Base-by-base conservation (phyloP, 2,329 filamentous ascomycete genomes). In the Celoporthe dispersa region DNA sequence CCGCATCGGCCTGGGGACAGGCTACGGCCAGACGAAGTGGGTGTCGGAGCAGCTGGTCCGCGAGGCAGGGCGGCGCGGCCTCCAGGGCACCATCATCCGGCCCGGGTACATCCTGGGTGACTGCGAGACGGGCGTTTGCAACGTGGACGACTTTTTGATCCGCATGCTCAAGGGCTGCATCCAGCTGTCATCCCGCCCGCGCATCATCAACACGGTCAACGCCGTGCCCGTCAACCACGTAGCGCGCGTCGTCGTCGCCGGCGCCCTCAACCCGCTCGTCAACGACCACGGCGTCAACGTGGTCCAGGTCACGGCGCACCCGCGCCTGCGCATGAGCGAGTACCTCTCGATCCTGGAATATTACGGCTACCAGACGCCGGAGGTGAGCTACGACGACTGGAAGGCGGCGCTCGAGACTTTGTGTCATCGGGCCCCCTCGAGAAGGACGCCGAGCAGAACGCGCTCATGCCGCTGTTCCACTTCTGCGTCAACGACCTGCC, bases 11-110 rank as follows among this genome's bases (percentile, higher is more conserved):
- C 88, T 98, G 1, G 90, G 89, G 53, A 97, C 93, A 0, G 94
- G 95, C 6, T 98, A 98, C 76, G 94, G 95, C 2, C 94, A 98
- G 79, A 90, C 88, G 73, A 98, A 98, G 82, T 98, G 94, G 94
- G 92, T 88, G 7, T 86, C 87, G 14, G 87, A 90, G 75, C 82
- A 88, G 64, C 85, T 98, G 63, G 88, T 94, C 31, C 87, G 92
- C 33, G 92, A 93, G 78, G 94, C 95, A 35, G 93, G 94, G 64
- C 84, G 84, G 69, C 87, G 93, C 68, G 94, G 95, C 16, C 87
- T 98, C 1, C 84, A 82, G 22, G 94, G 93, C 22, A 87, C 90
- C 31, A 88, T 97, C 57, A 84, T 97, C 64, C 89, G 95, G 16
- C 91, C 95, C 3, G 94, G 95, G 39, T 98, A 98, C 78, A 90